Conservation (phyloP, 1,284 basidiomycete species). For the Sporisorium reilianum region DNA sequence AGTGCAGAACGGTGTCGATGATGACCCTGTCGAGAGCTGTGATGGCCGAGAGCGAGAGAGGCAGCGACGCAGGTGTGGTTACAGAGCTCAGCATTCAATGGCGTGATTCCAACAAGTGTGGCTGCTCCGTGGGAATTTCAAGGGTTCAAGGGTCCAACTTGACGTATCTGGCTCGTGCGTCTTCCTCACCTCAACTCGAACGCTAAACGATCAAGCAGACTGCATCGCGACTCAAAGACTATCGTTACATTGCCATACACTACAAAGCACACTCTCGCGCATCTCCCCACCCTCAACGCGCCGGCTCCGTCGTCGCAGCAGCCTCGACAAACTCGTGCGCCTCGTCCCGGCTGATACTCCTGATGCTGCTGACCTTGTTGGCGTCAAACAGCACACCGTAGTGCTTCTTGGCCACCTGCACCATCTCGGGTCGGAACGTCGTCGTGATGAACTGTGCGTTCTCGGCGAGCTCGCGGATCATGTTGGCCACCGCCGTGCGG, state of each 20-base stretch:
- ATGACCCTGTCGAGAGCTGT: background rate
- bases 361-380: slow-evolving; percentile 86
- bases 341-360: slow-evolving; percentile 83
- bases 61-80: background rate
- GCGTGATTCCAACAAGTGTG: background rate
- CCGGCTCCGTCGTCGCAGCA: slow-evolving; percentile 45
- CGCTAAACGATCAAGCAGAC: background rate
- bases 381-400: slow-evolving; percentile 99
- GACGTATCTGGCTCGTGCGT: slow-evolving; percentile 15
- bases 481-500: slow-evolving; percentile 93
- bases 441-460: slow-evolving; percentile 98
- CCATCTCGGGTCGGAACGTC: slow-evolving; percentile 97
- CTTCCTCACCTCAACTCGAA: background rate
- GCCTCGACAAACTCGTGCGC: slow-evolving; percentile 87
- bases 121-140: background rate
- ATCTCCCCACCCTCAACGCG: slow-evolving; percentile 7
- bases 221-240: background rate
- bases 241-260: background rate
- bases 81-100: slow-evolving; percentile 2
- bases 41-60: no score
- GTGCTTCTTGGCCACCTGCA: slow-evolving; percentile 92
- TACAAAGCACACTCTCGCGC: background rate
- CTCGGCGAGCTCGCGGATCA: slow-evolving; percentile 89
- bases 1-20: background rate
- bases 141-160: slow-evolving; percentile 23